Percentiles rank a stretch among this genome's conserved stretches.
Conservation (phyloP, 495 filamentous ascomycete species). For the Talaromyces thailandensis region DNA sequence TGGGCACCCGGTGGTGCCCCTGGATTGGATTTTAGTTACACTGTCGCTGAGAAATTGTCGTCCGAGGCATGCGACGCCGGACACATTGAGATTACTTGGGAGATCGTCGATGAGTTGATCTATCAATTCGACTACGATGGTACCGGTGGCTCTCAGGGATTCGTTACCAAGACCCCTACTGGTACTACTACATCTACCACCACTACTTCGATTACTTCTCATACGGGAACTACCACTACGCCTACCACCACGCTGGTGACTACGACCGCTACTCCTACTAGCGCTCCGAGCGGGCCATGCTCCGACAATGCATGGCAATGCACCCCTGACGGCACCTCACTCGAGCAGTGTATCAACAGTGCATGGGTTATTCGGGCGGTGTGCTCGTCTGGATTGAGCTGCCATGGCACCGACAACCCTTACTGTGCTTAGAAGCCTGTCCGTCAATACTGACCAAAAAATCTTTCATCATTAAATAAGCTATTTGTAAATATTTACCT, state of each 20-base stretch:
- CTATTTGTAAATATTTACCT: no score
- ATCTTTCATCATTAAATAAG: background rate
- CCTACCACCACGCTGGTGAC: conserved; percentile 1
- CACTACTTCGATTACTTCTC: background rate
- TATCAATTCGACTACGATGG: conserved; percentile 8
- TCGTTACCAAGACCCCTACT: background rate
- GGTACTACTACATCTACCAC: background rate
- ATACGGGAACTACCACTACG: background rate
- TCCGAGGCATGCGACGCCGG: conserved; percentile 8
- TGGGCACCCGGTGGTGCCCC: conserved; percentile 7
- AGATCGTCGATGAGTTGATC: conserved; percentile 10
- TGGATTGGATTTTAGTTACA: conserved; percentile 10
- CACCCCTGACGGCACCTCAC: background rate
- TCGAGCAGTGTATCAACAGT: conserved; percentile 4
- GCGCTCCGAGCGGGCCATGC: background rate
- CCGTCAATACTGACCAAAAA: no score
- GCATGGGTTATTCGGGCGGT: background rate
- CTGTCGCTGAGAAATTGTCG: conserved; percentile 9
- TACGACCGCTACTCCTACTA: background rate
- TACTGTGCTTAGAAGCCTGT: conserved; percentile 1
- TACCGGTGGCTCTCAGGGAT: background rate
- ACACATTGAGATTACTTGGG: conserved; percentile 8
- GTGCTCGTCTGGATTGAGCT: background rate
- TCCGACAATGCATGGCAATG: conserved; percentile 1
- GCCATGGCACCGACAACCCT: background rate